A percentile compares a stretch with the other conserved stretches of the same genome.
Conservation (phyloP, 805 yeast species). For the Ogataea methylovora region DNA sequence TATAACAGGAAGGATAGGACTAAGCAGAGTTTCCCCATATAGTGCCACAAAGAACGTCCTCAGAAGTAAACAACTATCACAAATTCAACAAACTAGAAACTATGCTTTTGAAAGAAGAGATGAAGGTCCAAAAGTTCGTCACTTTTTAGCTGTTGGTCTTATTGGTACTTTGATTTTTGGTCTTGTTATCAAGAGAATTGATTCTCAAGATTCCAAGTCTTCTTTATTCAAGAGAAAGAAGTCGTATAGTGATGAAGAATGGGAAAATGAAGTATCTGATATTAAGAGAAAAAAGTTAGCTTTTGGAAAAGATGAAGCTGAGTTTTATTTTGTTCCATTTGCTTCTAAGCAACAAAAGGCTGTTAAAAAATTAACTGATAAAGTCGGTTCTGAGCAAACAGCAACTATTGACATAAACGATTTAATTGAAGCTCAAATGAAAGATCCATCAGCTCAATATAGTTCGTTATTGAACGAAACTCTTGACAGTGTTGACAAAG, state of each 20-base stretch:
- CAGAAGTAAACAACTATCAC: no score
- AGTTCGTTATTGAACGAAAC: constrained; percentile 45
- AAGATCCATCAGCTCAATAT: constrained; percentile 36
- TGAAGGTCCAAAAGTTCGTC: constrained; percentile 30
- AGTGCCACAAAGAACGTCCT: no score
- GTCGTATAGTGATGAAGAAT: constrained; percentile 41
- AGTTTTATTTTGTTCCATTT: constrained; percentile 23
- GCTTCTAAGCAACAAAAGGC: constrained; percentile 8
- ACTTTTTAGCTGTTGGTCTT: constrained; percentile 34
- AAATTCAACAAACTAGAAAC: no score
- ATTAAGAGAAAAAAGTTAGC: constrained; percentile 23
- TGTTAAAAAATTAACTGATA: no score
- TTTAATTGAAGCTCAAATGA: constrained; percentile 39
- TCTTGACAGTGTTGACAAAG: constrained; percentile 16
- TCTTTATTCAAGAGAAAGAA: constrained; percentile 25
- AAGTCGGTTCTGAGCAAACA: no score
- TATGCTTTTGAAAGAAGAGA: constrained; percentile 13
- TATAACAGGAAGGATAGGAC: no score
- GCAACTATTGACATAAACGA: constrained; percentile 38
- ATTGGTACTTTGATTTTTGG: constrained; percentile 36
- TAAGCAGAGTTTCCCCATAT: no score
- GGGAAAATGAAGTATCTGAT: constrained; percentile 29
- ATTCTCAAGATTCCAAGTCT: constrained; percentile 22
- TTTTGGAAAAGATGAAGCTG: constrained; percentile 15
- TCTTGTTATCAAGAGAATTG: constrained; percentile 22